phyloP scores from a whole-genome alignment of 1,284 basidiomycete genomes.

The Fomes fomentarius region DNA sequence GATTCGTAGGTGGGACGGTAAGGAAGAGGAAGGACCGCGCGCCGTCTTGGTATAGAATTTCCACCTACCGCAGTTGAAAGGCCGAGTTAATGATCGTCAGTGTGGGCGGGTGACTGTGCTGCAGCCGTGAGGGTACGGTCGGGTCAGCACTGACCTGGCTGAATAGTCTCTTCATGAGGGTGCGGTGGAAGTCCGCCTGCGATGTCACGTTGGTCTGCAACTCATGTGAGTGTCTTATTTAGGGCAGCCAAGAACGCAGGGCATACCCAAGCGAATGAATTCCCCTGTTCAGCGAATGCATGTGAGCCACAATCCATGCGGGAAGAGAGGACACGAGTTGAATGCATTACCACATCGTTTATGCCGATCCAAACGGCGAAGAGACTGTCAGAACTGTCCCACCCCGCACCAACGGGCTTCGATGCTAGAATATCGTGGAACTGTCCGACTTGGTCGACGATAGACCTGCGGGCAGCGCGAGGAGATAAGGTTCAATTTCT shows the following conservation, averaged over 20 bases:
- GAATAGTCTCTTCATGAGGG: constrained; percentile 58
- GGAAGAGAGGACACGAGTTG: constrained; percentile 1
- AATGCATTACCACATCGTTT: constrained; percentile 56
- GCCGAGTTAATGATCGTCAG: constrained; percentile 5
- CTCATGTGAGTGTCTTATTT: constrained; percentile 10
- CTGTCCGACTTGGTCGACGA: constrained; percentile 64
- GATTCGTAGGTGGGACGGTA: constrained; percentile 66
- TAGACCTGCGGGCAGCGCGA: constrained; percentile 42
- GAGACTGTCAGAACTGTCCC: constrained; percentile 57
- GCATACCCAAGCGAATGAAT: constrained; percentile 54
- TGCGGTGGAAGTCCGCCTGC: constrained; percentile 51
- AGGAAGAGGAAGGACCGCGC: constrained; percentile 68
- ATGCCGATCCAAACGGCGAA: constrained; percentile 72
- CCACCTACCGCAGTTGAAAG: constrained; percentile 41
- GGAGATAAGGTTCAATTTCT: constrained; percentile 2
- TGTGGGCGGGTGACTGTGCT: not conserved
- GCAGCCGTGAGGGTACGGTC: not conserved
- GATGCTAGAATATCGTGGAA: constrained; percentile 56
- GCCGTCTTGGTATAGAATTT: constrained; percentile 54
- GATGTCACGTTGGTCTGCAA: constrained; percentile 56
- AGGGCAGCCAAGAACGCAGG: not conserved
- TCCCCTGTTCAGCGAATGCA: constrained; percentile 41
- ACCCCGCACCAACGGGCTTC: constrained; percentile 53
- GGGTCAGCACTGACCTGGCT: constrained; percentile 44
- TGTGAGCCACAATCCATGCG: constrained; percentile 2